phyloP scores from a whole-genome alignment of 768 basidiomycete species.

The Kwoniella sp. region DNA sequence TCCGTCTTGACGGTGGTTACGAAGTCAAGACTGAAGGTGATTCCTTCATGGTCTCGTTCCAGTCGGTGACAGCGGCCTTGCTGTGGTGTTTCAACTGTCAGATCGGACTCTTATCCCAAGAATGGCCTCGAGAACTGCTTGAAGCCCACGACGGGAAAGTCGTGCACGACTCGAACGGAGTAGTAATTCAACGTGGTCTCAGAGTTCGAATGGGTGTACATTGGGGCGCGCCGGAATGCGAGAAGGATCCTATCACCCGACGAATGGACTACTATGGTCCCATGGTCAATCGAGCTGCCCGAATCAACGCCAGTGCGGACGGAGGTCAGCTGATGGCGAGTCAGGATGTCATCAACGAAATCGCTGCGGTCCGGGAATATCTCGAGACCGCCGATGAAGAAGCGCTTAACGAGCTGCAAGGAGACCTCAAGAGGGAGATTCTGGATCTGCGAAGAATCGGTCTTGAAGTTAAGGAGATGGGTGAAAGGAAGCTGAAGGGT shows the following conservation, averaged over 20 bases:
- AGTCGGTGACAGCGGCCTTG: slow-evolving; percentile 78
- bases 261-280: slow-evolving; percentile 99
- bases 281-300: slow-evolving; percentile 89
- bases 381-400: slow-evolving; percentile 52
- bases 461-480: slow-evolving; percentile 71
- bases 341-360: slow-evolving; percentile 69
- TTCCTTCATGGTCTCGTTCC: slow-evolving; percentile 98
- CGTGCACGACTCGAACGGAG: slow-evolving; percentile 68
- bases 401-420: slow-evolving; percentile 51
- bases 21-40: slow-evolving; percentile 99
- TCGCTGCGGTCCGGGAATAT: slow-evolving; percentile 62
- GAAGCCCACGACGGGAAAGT: slow-evolving; percentile 89
- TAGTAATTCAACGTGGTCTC: slow-evolving; percentile 77
- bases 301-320: slow-evolving; percentile 77
- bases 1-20: slow-evolving; percentile 91
- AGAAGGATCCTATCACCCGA: slow-evolving; percentile 83
- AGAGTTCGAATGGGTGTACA: slow-evolving; percentile 98
- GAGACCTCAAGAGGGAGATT: slow-evolving; percentile 59
- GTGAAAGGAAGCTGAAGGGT: slow-evolving; percentile 91
- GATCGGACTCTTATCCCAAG: slow-evolving; percentile 72
- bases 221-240: slow-evolving; percentile 84
- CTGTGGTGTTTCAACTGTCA: slow-evolving; percentile 91
- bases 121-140: slow-evolving; percentile 91
- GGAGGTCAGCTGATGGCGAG: slow-evolving; percentile 95
- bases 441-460: slow-evolving; percentile 76